Conservation (phyloP, 352 stramenopile species). For the Pythium plurisporium region DNA sequence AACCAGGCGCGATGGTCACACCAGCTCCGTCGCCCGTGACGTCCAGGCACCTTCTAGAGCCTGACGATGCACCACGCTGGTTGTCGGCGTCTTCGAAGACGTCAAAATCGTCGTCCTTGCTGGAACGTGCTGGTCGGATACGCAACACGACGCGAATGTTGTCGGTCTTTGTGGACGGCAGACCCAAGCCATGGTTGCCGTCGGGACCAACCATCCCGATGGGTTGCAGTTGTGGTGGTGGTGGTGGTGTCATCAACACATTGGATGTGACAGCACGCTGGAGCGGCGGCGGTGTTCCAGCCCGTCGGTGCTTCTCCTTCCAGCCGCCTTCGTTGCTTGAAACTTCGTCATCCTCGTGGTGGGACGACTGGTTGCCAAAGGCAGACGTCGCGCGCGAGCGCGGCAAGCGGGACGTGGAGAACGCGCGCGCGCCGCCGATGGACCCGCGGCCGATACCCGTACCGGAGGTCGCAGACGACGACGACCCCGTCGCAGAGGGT, state of each 20-base stretch:
- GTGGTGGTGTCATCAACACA: background rate
- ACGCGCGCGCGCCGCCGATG: background rate
- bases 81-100: conserved; percentile 24
- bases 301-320: background rate
- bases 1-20: conserved; percentile 50
- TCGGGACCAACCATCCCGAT: too few species aligned
- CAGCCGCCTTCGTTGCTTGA: conserved; percentile 10
- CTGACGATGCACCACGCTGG: conserved; percentile 1
- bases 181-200: background rate
- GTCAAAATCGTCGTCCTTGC: conserved; percentile 6
- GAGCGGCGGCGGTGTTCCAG: background rate
- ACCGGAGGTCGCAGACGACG: conserved; percentile 16
- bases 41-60: conserved; percentile 41
- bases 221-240: too few species aligned
- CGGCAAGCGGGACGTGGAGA: conserved; percentile 12
- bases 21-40: conserved; percentile 52
- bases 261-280: conserved; percentile 11
- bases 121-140: conserved; percentile 18
- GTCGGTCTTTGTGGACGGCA: conserved; percentile 19
- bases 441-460: conserved; percentile 2
- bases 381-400: conserved; percentile 8
- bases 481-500: conserved; percentile 19
- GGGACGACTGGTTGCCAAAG: conserved; percentile 13
- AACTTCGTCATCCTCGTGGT: conserved; percentile 3
- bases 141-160: conserved; percentile 19